Conservation (phyloP, 2,329 filamentous ascomycete genomes). For the Amauroascus niger region DNA sequence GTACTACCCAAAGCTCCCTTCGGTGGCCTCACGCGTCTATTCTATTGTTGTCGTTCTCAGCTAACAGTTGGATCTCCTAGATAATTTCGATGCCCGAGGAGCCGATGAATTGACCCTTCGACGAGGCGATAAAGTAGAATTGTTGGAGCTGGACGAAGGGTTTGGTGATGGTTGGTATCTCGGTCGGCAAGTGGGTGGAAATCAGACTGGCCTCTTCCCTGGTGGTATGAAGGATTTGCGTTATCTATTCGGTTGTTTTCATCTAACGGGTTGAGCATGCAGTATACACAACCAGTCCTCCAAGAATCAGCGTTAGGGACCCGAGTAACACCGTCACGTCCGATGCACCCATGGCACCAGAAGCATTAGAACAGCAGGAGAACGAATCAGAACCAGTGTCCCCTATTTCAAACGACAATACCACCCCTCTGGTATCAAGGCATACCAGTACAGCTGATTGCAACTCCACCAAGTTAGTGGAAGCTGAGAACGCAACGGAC, state of each 20-base stretch:
- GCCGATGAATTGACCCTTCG: constrained; percentile 83
- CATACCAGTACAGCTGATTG: constrained; percentile 29
- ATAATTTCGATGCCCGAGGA: constrained; percentile 86
- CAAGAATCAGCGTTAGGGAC: constrained; percentile 17
- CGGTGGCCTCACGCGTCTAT: neutral
- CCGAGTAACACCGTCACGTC: constrained; percentile 10
- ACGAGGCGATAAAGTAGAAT: constrained; percentile 59
- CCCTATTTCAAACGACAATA: constrained; percentile 27
- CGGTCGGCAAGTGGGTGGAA: constrained; percentile 39
- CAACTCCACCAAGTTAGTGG: constrained; percentile 17
- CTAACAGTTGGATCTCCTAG: constrained; percentile 38
- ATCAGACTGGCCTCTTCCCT: constrained; percentile 40
- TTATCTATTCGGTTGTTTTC: neutral
- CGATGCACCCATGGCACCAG: neutral
- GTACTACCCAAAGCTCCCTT: constrained; percentile 20
- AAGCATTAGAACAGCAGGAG: neutral
- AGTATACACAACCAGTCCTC: constrained; percentile 24
- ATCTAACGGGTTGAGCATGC: constrained; percentile 23
- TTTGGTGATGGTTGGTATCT: constrained; percentile 59
- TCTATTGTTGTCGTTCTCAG: too few species aligned
- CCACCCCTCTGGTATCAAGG: constrained; percentile 35
- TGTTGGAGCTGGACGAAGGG: constrained; percentile 56
- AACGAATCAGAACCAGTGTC: constrained; percentile 19
- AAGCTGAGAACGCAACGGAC: constrained; percentile 17
- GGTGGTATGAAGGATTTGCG: constrained; percentile 30